phyloP scores from a whole-genome alignment of 345 rosid species.

The Geranium brycei region DNA sequence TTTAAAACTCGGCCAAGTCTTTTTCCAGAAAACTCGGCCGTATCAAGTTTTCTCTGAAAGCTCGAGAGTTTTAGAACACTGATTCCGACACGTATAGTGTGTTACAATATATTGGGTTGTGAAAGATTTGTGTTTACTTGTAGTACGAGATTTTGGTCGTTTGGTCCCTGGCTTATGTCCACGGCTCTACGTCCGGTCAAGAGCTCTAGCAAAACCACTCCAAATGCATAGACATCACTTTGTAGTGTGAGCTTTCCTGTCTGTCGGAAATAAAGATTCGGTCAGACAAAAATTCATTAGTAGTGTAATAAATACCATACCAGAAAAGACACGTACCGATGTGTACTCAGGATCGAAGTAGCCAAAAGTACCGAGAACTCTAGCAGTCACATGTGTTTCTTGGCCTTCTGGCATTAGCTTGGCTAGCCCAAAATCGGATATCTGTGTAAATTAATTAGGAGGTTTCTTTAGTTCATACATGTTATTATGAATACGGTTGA shows the following conservation, averaged over 20 bases:
- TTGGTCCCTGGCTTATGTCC: conserved; percentile 10
- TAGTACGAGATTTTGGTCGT: conserved; percentile 12
- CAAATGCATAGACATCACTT: conserved; percentile 10
- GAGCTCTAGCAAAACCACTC: conserved; percentile 12
- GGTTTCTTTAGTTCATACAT: too few relatives aligned
- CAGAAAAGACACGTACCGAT: conserved; percentile 30
- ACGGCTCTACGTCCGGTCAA: conserved; percentile 12
- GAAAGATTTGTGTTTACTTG: conserved; percentile 1
- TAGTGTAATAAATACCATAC: too few relatives aligned
- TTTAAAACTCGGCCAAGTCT: too few relatives aligned
- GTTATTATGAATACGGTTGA: too few relatives aligned
- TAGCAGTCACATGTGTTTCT: conserved; percentile 69
- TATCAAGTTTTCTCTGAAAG: too few relatives aligned
- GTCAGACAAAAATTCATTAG: too few relatives aligned
- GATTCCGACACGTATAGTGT: too few relatives aligned
- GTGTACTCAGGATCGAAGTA: conserved; percentile 96
- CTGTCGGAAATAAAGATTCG: background rate
- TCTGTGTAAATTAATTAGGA: conserved; percentile 24
- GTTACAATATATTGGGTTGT: too few relatives aligned
- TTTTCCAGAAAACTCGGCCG: too few relatives aligned
- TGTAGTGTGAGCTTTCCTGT: conserved; percentile 13
- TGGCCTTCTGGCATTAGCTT: conserved; percentile 94
- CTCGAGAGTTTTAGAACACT: too few relatives aligned
- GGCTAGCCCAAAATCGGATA: conserved; percentile 94
- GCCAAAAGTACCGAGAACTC: conserved; percentile 95